Conservation (phyloP, 2,329 filamentous ascomycete genomes). For the Cladosporium cucumerinum region DNA sequence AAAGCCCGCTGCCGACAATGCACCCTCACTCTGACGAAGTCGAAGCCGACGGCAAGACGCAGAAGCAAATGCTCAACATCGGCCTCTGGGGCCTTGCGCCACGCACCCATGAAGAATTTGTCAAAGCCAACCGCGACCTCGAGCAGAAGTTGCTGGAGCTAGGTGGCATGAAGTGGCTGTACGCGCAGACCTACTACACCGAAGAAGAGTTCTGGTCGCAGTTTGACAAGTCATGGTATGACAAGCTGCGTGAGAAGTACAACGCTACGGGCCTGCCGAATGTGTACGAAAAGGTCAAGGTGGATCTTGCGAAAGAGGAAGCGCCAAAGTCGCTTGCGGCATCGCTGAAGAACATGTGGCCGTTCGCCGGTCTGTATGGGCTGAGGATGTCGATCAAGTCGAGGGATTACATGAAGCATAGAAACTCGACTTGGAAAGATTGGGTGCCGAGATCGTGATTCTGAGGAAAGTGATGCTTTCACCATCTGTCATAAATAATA, state of each 20-base stretch:
- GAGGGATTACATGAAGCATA: constrained; percentile 23
- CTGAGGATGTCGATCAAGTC: constrained; percentile 24
- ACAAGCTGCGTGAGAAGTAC: constrained; percentile 61
- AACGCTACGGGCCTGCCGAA: constrained; percentile 59
- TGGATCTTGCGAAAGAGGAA: constrained; percentile 36
- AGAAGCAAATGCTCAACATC: constrained; percentile 53
- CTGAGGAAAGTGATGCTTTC: not conserved
- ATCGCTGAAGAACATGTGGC: constrained; percentile 20
- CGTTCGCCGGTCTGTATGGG: constrained; percentile 22
- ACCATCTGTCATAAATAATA: not conserved
- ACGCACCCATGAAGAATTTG: constrained; percentile 54
- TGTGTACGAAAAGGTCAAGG: constrained; percentile 68
- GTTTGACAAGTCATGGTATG: constrained; percentile 61
- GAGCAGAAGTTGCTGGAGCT: constrained; percentile 67
- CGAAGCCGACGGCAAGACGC: constrained; percentile 22
- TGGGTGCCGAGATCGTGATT: constrained; percentile 21
- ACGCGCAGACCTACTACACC: constrained; percentile 81
- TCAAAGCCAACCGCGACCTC: constrained; percentile 65
- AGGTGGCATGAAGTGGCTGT: constrained; percentile 80
- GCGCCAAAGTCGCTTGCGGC: not conserved
- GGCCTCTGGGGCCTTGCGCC: constrained; percentile 66
- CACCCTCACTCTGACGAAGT: constrained; percentile 32
- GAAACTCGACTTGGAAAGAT: constrained; percentile 25
- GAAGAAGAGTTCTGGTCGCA: constrained; percentile 66
- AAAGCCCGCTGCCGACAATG: constrained; percentile 29